Evolutionary conservation across 768 basidiomycete species (phyloP), one percentile per base, ranked within the genome.

Genomic region (Tulasnella sp.): DNA sequence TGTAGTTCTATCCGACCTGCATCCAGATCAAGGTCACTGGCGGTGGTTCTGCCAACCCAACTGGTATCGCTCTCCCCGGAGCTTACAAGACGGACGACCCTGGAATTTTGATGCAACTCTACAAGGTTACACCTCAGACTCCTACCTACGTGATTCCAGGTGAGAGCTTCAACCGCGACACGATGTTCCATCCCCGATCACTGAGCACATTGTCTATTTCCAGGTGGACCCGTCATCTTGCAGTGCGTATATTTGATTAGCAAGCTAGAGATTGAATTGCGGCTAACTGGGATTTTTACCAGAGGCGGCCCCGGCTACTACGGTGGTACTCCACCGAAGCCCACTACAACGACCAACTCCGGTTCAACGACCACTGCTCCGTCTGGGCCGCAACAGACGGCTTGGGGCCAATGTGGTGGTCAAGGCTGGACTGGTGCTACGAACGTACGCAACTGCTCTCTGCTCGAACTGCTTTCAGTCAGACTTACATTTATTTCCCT

Each of bases 21-120:
- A 48, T 61, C 42, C 67, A 57, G 57, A 70, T 76, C 57, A 70
- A 48, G 13, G 16, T 76, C 20, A 76, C 51, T 20, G 75, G 75
- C 35, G 67, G 75, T 7, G 75, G 75, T 18, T n/a, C 23, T 48
- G 67, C 75, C 10, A 57, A 32, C 75, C 77, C 77, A 15, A 72
- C 77, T 26, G 77, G 77, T 51, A 37, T 77, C 51, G 77, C 77
- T 18, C 67, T 77, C 29, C 77, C 77, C 4, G 77, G 77, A 69
- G 77, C 77, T 11, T 77, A 77, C 77, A 26, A 77, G 26, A 23
- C 70, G 6, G 42, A 42, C 20, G 77, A 77, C 39, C 77, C 77
- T 37, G 40, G 61, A 29, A 70, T 77, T 44, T 70, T 77, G 37
- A 72, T 67, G 23, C 77, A 77, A 51, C 77, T 77, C 32, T 77